Base-by-base conservation (phyloP, 306 rosid genomes). In the Vachellia pachyceras region DNA sequence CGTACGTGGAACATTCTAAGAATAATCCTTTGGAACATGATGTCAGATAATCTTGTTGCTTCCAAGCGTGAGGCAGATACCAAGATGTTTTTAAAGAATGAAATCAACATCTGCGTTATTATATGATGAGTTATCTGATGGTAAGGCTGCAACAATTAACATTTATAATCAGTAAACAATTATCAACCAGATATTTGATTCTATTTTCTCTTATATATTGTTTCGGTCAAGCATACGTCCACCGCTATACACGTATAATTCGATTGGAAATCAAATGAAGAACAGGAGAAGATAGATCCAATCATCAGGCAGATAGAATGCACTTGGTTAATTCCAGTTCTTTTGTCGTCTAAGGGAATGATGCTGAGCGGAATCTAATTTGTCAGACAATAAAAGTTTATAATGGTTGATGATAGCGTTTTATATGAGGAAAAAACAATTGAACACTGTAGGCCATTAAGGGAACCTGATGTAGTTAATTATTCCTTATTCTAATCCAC, bases 381-480 rank as follows among this genome's bases (percentile, higher is more conserved):
- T 82, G 78, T 44, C 52, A 79, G 83, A 58, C 29, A 81, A 85
- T 75, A 77, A 77, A 74, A 79, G 41, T 77, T 78, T 69, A 76
- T 81, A 75, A 83, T 74, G 77, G 79, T n/a, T n/a, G n/a, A 79
- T 85, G 84, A 84, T 81, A 79, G 86, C 65, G 65, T 76, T 73
- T 83, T 77, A 40, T 81, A 87, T 78, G 72, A 33, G 9, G 23
- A 65, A 81, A 83, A 74, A 88, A 82, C 86, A 90, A 74, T n/a
- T 90, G 79, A 82, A 85, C 60, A 77, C 5, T 91, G 99, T 90
- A 75, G 81, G 90, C 98, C 94, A 91, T 78, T 86, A 82, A 85
- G 92, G 99, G 94, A 81, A 92, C 99, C 87, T 14, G 72, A 69
- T 36, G 54, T 76, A 66, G 84, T 88, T 92, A 79, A 84, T 68